Base-by-base conservation (phyloP, 2,329 filamentous ascomycete species). In the Stachybotrys echinatus region DNA sequence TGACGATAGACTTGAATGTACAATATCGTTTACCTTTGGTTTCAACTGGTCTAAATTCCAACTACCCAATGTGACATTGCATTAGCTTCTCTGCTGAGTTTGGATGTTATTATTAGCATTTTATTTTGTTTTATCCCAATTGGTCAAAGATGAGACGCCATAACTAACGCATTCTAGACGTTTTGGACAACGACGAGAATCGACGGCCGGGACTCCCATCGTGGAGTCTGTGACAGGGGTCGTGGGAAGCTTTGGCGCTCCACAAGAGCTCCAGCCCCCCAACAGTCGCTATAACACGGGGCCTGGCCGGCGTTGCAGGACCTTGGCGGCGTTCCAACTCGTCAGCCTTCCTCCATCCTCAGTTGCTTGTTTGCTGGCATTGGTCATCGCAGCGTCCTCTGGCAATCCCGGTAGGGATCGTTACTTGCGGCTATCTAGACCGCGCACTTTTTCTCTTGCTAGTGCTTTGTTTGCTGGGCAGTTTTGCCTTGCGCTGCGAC, bases 1-100 rank as follows among this genome's bases (percentile, higher is more conserved):
- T 58, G 51, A 59, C 51, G 56, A 59, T 55, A 57, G 14, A 34
- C 14, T 10, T 34, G 27, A 14, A 53, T 60, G 54, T 57, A 55
- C 58, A 61, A 61, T 52, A 44, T 53, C 19, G 23, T 38, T 17
- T 6, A 8, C 39, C n/a, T n/a, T n/a, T n/a, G n/a, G n/a, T n/a
- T n/a, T n/a, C n/a, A n/a, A n/a, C n/a, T n/a, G n/a, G n/a, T n/a
- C n/a, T n/a, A n/a, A n/a, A n/a, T n/a, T n/a, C n/a, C n/a, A n/a
- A n/a, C n/a, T n/a, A n/a, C n/a, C n/a, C n/a, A n/a, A n/a, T n/a
- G n/a, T n/a, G n/a, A n/a, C n/a, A n/a, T n/a, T n/a, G n/a, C n/a
- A n/a, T n/a, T n/a, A n/a, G n/a, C n/a, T n/a, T n/a, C n/a, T n/a
- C n/a, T n/a, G n/a, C n/a, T n/a, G n/a, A n/a, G n/a, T n/a, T n/a